phyloP scores from a whole-genome alignment of 2,329 filamentous ascomycete species.

The Meredithiella fracta region DNA sequence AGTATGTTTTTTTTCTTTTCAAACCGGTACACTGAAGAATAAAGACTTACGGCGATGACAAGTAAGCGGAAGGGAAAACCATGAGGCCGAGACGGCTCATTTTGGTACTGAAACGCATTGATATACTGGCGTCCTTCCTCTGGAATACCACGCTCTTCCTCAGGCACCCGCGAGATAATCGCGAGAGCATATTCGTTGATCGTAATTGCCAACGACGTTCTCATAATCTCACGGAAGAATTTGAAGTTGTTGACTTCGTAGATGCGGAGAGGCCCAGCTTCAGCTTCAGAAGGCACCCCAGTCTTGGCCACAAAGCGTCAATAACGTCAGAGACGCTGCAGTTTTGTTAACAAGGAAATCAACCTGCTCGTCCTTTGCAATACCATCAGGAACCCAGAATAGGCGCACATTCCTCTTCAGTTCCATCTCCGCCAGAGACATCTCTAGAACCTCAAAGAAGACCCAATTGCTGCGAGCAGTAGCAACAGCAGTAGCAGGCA shows the following conservation, averaged over 20 bases:
- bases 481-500: too few species aligned
- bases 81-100: constrained; percentile 68
- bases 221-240: constrained; percentile 60
- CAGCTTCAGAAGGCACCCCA: constrained; percentile 55
- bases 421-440: constrained; percentile 83
- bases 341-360: constrained; percentile 81
- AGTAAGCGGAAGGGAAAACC: constrained; percentile 85
- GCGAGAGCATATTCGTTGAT: constrained; percentile 75
- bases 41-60: constrained; percentile 51
- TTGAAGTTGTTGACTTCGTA: constrained; percentile 74
- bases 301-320: constrained; percentile 63
- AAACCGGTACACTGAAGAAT: too few species aligned
- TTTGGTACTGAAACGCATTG: constrained; percentile 81
- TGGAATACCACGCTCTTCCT: constrained; percentile 45
- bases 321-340: constrained; percentile 68
- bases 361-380: constrained; percentile 73
- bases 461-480: constrained; percentile 42
- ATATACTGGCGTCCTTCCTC: constrained; percentile 42
- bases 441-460: constrained; percentile 86
- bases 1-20: too few species aligned
- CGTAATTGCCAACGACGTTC: constrained; percentile 56
- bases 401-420: constrained; percentile 79
- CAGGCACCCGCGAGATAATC: constrained; percentile 65
- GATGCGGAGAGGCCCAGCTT: constrained; percentile 55
- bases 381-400: constrained; percentile 72